These are phyloP conservation scores for Xylariaceae sp. DNA, from an alignment of 2,329 filamentous ascomycete species.

Conservation along the genomic window DNA sequence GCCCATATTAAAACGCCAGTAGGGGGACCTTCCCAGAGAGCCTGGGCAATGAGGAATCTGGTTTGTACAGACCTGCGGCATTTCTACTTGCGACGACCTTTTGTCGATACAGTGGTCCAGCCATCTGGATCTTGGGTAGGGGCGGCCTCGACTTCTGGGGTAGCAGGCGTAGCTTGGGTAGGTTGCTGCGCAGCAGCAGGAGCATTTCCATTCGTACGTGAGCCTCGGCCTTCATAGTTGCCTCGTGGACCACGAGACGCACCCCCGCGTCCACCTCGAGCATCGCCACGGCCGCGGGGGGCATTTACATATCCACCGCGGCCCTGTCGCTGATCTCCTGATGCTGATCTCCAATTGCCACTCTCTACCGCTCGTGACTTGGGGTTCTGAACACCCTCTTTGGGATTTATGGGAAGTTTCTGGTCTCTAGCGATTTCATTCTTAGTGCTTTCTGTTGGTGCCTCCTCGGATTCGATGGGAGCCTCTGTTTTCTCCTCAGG, in stretches of 20 bases:
- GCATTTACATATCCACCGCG: slow-evolving; percentile 45
- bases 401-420: slow-evolving; percentile 53
- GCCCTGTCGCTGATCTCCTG: slow-evolving; percentile 52
- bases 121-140: slow-evolving; percentile 63
- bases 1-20: slow-evolving; percentile 36
- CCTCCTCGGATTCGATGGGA: slow-evolving; percentile 28
- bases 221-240: slow-evolving; percentile 53
- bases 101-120: slow-evolving; percentile 65
- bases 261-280: slow-evolving; percentile 54
- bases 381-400: slow-evolving; percentile 51
- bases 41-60: slow-evolving; percentile 36
- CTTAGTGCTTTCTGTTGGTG: slow-evolving; percentile 31
- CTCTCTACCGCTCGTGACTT: slow-evolving; percentile 65
- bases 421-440: slow-evolving; percentile 53
- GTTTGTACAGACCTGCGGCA: slow-evolving; percentile 33
- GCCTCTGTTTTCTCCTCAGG: slow-evolving; percentile 47
- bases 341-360: slow-evolving; percentile 65
- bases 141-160: slow-evolving; percentile 42
- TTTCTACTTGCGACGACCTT: slow-evolving; percentile 45
- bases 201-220: slow-evolving; percentile 55
- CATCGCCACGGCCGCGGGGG: slow-evolving; percentile 40
- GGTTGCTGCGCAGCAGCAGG: slow-evolving; percentile 43
- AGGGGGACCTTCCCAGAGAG: slow-evolving; percentile 26
- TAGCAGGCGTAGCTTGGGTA: slow-evolving; percentile 36
- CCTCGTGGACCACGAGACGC: slow-evolving; percentile 52